Percentiles rank a stretch among this genome's conserved stretches.
These are phyloP conservation scores for Agapanthus africanus DNA, from an alignment of 106 monocot genomes.

Conservation along the genomic window DNA sequence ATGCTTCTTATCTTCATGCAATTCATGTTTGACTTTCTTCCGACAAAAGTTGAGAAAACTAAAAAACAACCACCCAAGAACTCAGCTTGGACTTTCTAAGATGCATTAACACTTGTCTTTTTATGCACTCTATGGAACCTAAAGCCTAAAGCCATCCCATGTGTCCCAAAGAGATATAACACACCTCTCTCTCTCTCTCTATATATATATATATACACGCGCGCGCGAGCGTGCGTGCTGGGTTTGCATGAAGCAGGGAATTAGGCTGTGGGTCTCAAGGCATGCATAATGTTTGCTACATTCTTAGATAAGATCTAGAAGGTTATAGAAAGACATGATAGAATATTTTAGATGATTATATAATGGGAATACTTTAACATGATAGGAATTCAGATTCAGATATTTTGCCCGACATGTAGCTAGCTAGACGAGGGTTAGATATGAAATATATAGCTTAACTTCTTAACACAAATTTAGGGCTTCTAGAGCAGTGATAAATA, in stretches of 20 bases:
- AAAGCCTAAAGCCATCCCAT: neutral
- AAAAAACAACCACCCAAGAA: neutral
- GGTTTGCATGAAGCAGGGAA: neutral
- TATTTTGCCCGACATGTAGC: too few species aligned
- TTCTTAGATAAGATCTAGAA: neutral
- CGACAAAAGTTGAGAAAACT: neutral
- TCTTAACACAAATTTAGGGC: too few species aligned
- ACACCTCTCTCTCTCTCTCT: too few species aligned
- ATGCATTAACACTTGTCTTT: constrained; percentile 1
- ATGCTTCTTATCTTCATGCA: neutral
- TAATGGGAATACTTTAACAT: too few species aligned
- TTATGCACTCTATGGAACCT: neutral
- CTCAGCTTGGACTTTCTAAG: neutral
- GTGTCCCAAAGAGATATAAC: neutral
- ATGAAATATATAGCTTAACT: too few species aligned
- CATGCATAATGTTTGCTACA: constrained; percentile 1
- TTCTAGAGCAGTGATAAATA: too few species aligned
- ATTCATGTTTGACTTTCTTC: neutral
- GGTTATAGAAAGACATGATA: too few species aligned
- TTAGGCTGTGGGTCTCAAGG: neutral
- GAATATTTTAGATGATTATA: too few species aligned
- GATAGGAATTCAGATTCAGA: too few species aligned
- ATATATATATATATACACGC: too few species aligned
- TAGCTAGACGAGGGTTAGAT: too few species aligned
- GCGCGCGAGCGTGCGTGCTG: too few species aligned